These are phyloP conservation scores for Priceomyces medius DNA, from an alignment of 805 yeast genomes.

Conservation along the genomic window DNA sequence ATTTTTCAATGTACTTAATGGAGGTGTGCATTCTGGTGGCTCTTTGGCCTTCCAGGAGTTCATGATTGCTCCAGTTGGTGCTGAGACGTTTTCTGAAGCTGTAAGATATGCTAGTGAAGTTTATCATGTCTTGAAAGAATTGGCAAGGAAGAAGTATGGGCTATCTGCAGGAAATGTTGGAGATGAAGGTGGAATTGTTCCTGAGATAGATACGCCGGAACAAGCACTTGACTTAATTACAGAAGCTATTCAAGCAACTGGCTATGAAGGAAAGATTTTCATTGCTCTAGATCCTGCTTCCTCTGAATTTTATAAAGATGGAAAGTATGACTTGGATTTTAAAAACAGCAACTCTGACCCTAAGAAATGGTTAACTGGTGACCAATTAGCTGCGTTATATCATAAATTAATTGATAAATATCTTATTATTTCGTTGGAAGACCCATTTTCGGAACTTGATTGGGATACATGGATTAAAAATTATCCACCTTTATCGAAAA, in stretches of 20 bases:
- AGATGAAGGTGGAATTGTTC: constrained; percentile 27
- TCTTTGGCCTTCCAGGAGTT: constrained; percentile 24
- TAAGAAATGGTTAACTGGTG: constrained; percentile 17
- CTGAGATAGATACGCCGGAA: constrained; percentile 17
- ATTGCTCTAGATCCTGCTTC: constrained; percentile 24
- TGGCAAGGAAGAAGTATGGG: constrained; percentile 20
- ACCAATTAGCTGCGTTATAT: constrained; percentile 18
- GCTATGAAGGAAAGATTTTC: constrained; percentile 16
- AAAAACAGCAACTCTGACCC: constrained; percentile 19
- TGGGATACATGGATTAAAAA: constrained; percentile 22
- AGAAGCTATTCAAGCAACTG: constrained; percentile 17
- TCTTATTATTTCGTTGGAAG: constrained; percentile 23
- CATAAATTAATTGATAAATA: constrained; percentile 16
- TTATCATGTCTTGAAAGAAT: constrained; percentile 18
- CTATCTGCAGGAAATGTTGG: constrained; percentile 23
- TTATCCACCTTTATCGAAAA: constrained; percentile 12
- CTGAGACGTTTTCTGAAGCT: constrained; percentile 18
- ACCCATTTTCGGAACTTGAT: constrained; percentile 23
- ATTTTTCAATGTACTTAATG: constrained; percentile 22
- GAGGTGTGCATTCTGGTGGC: constrained; percentile 26
- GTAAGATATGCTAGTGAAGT: constrained; percentile 20
- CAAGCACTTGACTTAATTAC: constrained; percentile 21
- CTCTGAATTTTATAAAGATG: constrained; percentile 22
- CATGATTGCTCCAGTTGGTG: constrained; percentile 21
- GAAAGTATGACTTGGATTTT: constrained; percentile 20